phyloP scores from a whole-genome alignment of 2,329 filamentous ascomycete genomes.

The Chaetomium strumarium region DNA sequence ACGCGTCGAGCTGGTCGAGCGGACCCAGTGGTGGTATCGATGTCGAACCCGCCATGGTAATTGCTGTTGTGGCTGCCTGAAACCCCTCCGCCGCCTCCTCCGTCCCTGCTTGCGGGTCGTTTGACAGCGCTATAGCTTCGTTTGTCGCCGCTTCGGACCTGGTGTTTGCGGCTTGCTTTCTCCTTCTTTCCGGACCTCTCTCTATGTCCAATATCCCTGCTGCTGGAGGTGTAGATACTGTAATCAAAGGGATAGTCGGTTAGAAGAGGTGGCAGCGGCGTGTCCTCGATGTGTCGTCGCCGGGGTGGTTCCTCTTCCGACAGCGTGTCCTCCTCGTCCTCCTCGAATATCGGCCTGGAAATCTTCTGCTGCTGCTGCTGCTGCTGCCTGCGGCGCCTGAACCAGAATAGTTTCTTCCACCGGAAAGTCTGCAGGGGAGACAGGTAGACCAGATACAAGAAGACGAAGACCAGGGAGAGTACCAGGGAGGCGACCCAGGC shows the following conservation, averaged over 20 bases:
- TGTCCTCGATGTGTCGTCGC: conserved; percentile 18
- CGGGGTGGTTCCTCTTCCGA: conserved; percentile 11
- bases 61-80: conserved; percentile 8
- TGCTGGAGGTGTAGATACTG: conserved; percentile 12
- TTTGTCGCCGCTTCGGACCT: conserved; percentile 5
- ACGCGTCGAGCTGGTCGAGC: conserved; percentile 39
- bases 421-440: conserved; percentile 26
- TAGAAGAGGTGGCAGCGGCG: conserved; percentile 19
- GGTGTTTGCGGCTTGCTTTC: conserved; percentile 7
- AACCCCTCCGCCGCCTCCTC: conserved; percentile 6
- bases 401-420: conserved; percentile 18
- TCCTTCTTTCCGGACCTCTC: conserved; percentile 2
- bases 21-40: conserved; percentile 20
- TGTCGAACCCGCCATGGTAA: conserved; percentile 24
- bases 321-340: conserved; percentile 12
- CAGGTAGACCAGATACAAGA: conserved; percentile 47
- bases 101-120: not conserved
- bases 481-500: conserved; percentile 49
- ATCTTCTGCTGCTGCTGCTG: conserved; percentile 4
- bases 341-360: conserved; percentile 13
- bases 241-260: conserved; percentile 17
- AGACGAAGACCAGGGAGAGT: conserved; percentile 46
- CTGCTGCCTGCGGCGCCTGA: conserved; percentile 19
- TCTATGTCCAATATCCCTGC: not conserved
- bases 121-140: not conserved